Evolutionary conservation across 164 flowering plant species (phyloP), one percentile per base, ranked within the genome.

Genomic region (Pachysandra terminalis): DNA sequence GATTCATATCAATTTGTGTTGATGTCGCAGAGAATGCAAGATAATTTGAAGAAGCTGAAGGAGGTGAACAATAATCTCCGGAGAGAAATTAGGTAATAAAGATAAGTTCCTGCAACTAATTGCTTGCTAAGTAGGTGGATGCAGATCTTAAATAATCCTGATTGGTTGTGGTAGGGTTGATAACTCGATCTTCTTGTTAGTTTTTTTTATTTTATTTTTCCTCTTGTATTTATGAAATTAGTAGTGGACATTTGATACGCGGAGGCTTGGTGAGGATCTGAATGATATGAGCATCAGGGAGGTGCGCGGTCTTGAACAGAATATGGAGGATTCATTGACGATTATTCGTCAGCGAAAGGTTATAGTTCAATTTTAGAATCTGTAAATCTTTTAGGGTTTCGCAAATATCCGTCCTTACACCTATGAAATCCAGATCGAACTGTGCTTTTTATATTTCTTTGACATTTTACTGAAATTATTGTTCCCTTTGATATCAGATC

Each of bases 21-120:
- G 56, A 35, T 74, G 51, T 28, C 57, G 73, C 79, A 90, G 96
- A 71, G 49, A 68, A 83, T 90, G 93, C 86, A 83, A 78, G 81
- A 82, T 6, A 59, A 73, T 53, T 77, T 83, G 79, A 74, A 62
- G 59, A 82, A 74, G 67, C 76, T 73, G 73, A 81, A 82, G 41
- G 90, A 88, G 56, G 71, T 83, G 12, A 88, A 85, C 59, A 61
- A 68, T 22, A 85, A 64, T 13, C 75, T 90, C 56, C 68, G 85
- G 23, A 83, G 73, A 64, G 84, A 86, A 17, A 90, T 90, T 37
- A 85, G 91, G 96, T 88, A 49, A 61, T 64, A 12, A 1, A 45
- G 19, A 51, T 15, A 9, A 61, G 2, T 1, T 17, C 61, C 26
- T 27, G 19, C 37, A 32, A 32, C 37, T 32, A 32, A 32, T 32